A percentile compares a stretch with the other conserved stretches of the same genome.
Conservation (phyloP, 305 asterid genomes). For the Plantago lanceolata region DNA sequence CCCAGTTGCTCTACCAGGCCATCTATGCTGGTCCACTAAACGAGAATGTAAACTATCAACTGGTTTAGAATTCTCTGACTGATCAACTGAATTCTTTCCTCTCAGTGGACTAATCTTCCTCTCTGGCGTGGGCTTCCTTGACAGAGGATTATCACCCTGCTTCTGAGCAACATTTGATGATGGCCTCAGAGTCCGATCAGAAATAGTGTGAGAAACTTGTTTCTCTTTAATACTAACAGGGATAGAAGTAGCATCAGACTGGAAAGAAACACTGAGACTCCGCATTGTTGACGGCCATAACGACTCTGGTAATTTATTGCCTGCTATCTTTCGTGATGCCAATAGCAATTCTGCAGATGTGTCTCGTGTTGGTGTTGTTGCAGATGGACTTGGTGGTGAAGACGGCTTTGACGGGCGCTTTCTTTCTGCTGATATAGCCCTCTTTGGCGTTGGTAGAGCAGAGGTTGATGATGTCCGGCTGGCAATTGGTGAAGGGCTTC, state of each 20-base stretch:
- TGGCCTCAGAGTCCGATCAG: conserved; percentile 44
- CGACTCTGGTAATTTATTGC: conserved; percentile 58
- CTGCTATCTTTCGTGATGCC: conserved; percentile 48
- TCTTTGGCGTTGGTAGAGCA: conserved; percentile 38
- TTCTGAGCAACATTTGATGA: conserved; percentile 38
- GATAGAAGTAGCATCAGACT: conserved; percentile 40
- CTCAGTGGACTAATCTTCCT: conserved; percentile 67
- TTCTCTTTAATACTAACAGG: conserved; percentile 56
- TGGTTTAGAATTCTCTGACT: conserved; percentile 40
- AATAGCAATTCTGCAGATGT: conserved; percentile 36
- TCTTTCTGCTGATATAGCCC: conserved; percentile 76
- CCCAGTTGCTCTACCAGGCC: conserved; percentile 51
- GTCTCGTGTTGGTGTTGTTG: conserved; percentile 67
- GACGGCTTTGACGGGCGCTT: conserved; percentile 57
- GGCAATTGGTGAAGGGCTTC: conserved; percentile 59
- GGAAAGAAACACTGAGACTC: conserved; percentile 60
- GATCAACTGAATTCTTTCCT: conserved; percentile 52
- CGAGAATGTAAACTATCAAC: conserved; percentile 36
- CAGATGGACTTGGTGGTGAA: conserved; percentile 43
- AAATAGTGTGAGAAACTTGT: conserved; percentile 34
- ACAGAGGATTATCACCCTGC: conserved; percentile 34
- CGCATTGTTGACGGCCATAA: conserved; percentile 89
- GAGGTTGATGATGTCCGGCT: conserved; percentile 38
- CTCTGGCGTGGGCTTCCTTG: conserved; percentile 63
- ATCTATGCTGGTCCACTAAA: conserved; percentile 43